phyloP scores from a whole-genome alignment of 768 basidiomycete species.

The Naganishia onofrii region DNA sequence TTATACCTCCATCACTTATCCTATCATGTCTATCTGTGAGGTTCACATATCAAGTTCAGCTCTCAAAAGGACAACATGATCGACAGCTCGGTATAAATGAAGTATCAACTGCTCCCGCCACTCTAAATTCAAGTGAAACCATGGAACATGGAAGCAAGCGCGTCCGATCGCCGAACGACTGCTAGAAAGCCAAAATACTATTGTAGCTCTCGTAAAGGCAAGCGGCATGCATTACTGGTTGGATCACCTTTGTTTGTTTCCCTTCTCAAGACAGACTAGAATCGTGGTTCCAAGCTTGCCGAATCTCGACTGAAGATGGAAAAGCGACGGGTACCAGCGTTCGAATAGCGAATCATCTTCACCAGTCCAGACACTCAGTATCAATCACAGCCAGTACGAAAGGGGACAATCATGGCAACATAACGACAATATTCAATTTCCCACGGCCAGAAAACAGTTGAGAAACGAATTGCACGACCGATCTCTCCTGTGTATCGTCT shows the following conservation, averaged over 20 bases:
- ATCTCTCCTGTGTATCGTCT: background rate
- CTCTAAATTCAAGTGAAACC: no score
- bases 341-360: background rate
- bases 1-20: no score
- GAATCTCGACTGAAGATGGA: background rate
- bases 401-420: background rate
- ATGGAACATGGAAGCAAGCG: no score
- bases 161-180: background rate
- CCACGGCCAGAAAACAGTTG: background rate
- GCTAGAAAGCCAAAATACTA: conserved; percentile 1
- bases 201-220: background rate
- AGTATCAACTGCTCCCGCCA: no score
- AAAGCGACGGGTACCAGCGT: background rate
- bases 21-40: no score
- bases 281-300: no score
- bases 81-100: no score
- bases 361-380: background rate
- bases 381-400: background rate
- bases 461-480: background rate
- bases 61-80: no score
- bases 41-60: no score
- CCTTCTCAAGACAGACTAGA: no score
- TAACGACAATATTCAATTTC: background rate
- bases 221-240: background rate
- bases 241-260: background rate